These are phyloP conservation scores for Gossypium raimondii DNA, from an alignment of 345 rosid species.

Conservation along the genomic window DNA sequence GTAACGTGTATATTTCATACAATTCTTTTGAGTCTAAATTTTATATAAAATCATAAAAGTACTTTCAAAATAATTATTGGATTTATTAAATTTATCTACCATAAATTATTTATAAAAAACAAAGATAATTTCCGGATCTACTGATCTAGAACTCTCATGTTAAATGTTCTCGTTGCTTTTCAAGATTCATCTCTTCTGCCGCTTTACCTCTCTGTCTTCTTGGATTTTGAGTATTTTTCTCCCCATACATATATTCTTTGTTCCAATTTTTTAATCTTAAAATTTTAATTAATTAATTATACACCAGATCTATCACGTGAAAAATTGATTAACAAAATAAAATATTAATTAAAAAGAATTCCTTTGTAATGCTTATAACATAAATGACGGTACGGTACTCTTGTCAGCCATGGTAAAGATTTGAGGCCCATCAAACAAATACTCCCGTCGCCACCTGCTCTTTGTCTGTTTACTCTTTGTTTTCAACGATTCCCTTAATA, in stretches of 20 bases:
- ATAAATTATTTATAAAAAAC: too few relatives aligned
- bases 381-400: not conserved
- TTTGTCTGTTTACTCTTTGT: conserved; percentile 68
- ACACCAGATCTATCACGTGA: conserved; percentile 38
- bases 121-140: not conserved
- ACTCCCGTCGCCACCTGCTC: conserved; percentile 61
- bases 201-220: conserved; percentile 42
- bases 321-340: conserved; percentile 15
- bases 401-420: not conserved
- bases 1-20: too few relatives aligned
- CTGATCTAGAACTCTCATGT: not conserved
- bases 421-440: conserved; percentile 32
- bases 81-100: too few relatives aligned
- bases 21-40: too few relatives aligned
- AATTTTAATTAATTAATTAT: conserved; percentile 3
- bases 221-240: conserved; percentile 37
- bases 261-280: not conserved
- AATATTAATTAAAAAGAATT: not conserved
- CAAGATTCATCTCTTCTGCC: conserved; percentile 59
- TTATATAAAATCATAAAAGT: too few relatives aligned
- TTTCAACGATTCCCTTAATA: conserved; percentile 45
- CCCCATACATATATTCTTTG: conserved; percentile 15
- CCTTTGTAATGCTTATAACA: conserved; percentile 11
- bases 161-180: conserved; percentile 11
- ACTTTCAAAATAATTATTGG: too few relatives aligned